These are phyloP conservation scores for Phytophthora parvispora DNA, from an alignment of 352 stramenopile species.

Conservation along the genomic window DNA sequence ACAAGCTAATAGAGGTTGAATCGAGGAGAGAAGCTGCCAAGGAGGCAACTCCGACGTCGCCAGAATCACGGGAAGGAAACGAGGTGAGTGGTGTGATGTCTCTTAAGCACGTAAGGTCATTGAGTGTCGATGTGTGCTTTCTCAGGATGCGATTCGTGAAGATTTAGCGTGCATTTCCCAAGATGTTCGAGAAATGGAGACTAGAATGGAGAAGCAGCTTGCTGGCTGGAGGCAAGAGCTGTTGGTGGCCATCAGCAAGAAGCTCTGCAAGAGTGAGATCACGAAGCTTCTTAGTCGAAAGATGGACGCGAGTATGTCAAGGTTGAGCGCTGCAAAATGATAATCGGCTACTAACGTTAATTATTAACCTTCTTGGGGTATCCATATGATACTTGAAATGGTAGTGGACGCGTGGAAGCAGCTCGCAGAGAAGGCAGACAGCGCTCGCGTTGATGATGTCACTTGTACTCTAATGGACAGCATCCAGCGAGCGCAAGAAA, in stretches of 20 bases:
- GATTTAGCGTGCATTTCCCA: constrained; percentile 10
- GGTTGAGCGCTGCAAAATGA: not conserved
- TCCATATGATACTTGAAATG: not conserved
- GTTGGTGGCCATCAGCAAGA: constrained; percentile 19
- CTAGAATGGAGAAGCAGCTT: constrained; percentile 28
- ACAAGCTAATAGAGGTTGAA: constrained; percentile 15
- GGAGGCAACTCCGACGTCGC: constrained; percentile 4
- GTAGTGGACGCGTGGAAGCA: constrained; percentile 54
- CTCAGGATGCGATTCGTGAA: constrained; percentile 16
- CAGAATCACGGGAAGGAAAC: constrained; percentile 8
- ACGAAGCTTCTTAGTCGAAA: constrained; percentile 48
- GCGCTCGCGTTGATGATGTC: constrained; percentile 38
- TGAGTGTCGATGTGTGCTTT: not conserved
- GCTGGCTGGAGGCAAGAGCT: constrained; percentile 32
- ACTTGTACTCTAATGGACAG: constrained; percentile 31
- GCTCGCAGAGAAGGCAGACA: constrained; percentile 46
- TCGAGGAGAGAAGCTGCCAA: constrained; percentile 15
- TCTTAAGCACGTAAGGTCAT: not conserved
- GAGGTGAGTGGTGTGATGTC: constrained; percentile 12
- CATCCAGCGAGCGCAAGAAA: constrained; percentile 41
- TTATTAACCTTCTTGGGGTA: not conserved
- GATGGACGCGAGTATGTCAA: constrained; percentile 48
- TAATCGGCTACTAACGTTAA: not conserved
- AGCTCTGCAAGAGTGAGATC: constrained; percentile 38
- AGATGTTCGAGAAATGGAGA: constrained; percentile 27